Percentiles rank a stretch among this genome's conserved stretches.
These are phyloP conservation scores for Henckelia pumila DNA, from an alignment of 257 asterid genomes.

Conservation along the genomic window DNA sequence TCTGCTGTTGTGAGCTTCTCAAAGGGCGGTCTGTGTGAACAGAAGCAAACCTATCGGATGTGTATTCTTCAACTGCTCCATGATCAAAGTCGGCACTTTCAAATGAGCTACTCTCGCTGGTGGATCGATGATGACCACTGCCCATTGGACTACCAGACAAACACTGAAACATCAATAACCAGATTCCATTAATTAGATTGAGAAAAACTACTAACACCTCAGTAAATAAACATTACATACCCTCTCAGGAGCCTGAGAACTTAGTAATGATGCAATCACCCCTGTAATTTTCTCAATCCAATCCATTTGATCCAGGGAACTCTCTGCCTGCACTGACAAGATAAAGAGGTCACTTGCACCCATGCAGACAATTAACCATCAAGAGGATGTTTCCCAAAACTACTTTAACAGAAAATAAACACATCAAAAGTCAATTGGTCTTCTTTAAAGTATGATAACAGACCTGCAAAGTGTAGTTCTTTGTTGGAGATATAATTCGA, in stretches of 20 bases:
- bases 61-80: constrained; percentile 74
- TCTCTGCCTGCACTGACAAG: constrained; percentile 85
- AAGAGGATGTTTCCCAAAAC: constrained; percentile 8
- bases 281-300: constrained; percentile 99
- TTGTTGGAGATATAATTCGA: constrained; percentile 96
- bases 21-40: constrained; percentile 60
- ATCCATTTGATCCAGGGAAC: constrained; percentile 98
- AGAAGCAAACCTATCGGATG: constrained; percentile 68
- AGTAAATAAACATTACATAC: constrained; percentile 38
- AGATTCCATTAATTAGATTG: constrained; percentile 11
- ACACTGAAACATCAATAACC: constrained; percentile 48
- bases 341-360: constrained; percentile 30
- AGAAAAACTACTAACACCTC: constrained; percentile 2
- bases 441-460: constrained; percentile 24
- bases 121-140: constrained; percentile 86
- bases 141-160: constrained; percentile 82
- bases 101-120: constrained; percentile 97
- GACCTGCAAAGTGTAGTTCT: constrained; percentile 97
- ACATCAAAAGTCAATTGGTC: constrained; percentile 6
- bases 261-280: constrained; percentile 91
- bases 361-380: constrained; percentile 28
- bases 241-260: constrained; percentile 97
- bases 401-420: constrained; percentile 5
- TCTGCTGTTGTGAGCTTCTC: constrained; percentile 68
- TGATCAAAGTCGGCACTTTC: constrained; percentile 92